These are phyloP conservation scores for Yamadazyma dendronema DNA, from an alignment of 1,139 yeast genomes.

Conservation along the genomic window DNA sequence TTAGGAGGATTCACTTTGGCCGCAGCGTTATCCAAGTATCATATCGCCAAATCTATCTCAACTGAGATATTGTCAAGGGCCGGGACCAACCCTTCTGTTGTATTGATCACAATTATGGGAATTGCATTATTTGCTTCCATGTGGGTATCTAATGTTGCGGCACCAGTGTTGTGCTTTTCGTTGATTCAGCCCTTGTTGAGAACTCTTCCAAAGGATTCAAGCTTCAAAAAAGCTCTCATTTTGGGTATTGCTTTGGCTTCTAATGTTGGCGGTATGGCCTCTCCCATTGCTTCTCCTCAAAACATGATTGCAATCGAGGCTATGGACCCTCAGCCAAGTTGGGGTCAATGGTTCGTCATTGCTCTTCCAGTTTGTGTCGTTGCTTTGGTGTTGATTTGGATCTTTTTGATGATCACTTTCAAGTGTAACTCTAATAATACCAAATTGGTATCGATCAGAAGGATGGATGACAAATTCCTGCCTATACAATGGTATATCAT, in stretches of 20 bases:
- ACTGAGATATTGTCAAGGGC: conserved; percentile 78
- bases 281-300: conserved; percentile 81
- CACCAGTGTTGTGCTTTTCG: conserved; percentile 89
- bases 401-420: conserved; percentile 55
- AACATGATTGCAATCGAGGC: conserved; percentile 72
- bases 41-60: conserved; percentile 81
- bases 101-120: conserved; percentile 75
- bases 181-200: conserved; percentile 76
- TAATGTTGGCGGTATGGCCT: conserved; percentile 75
- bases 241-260: conserved; percentile 73
- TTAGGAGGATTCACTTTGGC: conserved; percentile 94
- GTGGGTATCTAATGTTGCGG: conserved; percentile 97
- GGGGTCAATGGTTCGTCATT: conserved; percentile 78
- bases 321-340: conserved; percentile 63
- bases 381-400: conserved; percentile 56
- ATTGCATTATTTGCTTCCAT: conserved; percentile 84
- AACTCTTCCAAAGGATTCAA: conserved; percentile 59
- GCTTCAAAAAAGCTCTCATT: conserved; percentile 61
- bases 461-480: conserved; percentile 59
- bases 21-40: conserved; percentile 87
- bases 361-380: conserved; percentile 64
- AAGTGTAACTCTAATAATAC: conserved; percentile 43
- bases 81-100: conserved; percentile 79
- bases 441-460: conserved; percentile 49
- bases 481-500: conserved; percentile 64